A percentile compares a stretch with the other conserved stretches of the same genome.
These are phyloP conservation scores for Veloboletus limbatus DNA, from an alignment of 1,284 basidiomycete genomes.

Conservation along the genomic window DNA sequence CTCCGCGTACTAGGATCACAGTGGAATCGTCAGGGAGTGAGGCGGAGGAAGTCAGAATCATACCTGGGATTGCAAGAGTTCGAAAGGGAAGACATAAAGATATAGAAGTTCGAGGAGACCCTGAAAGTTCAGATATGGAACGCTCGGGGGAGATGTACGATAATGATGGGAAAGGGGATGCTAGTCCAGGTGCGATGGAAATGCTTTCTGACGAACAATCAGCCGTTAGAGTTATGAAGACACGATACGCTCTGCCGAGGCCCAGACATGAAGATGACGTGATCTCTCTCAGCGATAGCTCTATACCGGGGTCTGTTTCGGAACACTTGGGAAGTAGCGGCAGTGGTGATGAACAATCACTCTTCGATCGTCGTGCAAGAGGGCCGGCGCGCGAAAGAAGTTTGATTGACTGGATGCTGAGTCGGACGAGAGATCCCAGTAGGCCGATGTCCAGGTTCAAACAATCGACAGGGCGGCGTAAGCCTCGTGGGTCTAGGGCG, in stretches of 20 bases:
- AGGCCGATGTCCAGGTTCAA: constrained; percentile 14
- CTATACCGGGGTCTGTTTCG: constrained; percentile 20
- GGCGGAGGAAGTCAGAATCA: constrained; percentile 33
- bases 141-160: not conserved
- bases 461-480: constrained; percentile 4
- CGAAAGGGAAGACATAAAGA: constrained; percentile 34
- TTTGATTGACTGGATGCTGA: constrained; percentile 59
- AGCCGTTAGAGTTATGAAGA: constrained; percentile 10
- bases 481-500: constrained; percentile 8
- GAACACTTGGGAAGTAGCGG: constrained; percentile 28
- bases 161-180: not conserved
- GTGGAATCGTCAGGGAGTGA: constrained; percentile 29
- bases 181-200: not conserved
- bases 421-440: constrained; percentile 37
- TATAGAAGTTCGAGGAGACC: constrained; percentile 43
- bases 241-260: constrained; percentile 2
- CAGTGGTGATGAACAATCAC: constrained; percentile 33
- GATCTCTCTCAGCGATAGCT: constrained; percentile 29
- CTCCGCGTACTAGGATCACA: constrained; percentile 16
- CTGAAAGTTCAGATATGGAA: constrained; percentile 46
- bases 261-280: constrained; percentile 10
- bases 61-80: constrained; percentile 46
- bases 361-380: constrained; percentile 28
- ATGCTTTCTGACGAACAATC: constrained; percentile 18
- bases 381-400: constrained; percentile 38